Base-by-base conservation (phyloP, 2,329 filamentous ascomycete species). In the Colletotrichum sp. region DNA sequence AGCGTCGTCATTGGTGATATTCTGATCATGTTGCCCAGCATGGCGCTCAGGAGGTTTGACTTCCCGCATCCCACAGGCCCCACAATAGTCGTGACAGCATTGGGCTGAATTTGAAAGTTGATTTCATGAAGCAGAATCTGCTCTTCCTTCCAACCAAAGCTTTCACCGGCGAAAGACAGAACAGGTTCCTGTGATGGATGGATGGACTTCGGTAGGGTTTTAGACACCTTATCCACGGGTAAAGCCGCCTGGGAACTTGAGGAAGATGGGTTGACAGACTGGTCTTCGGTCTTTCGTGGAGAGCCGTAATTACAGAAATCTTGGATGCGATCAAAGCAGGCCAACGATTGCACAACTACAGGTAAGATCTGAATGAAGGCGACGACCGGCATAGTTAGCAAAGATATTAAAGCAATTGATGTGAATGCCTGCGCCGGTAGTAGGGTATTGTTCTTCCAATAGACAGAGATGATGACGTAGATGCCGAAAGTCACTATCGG, bases 401-500 rank as follows among this genome's bases (percentile, higher is more conserved):
- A 73, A 5, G 44, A 67, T 10, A 82, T 78, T 8, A 79, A 69
- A 6, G 80, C 71, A 8, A 81, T 59, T 2, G 79, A 78, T 0
- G 78, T 78, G 55, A 81, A 81, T 3, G 78, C 77, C 15, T 79
- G 79, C 2, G 78, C 77, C 4, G 77, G 74, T 12, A 81, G 60
- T 8, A 82, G 72, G 1, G 80, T 78, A 6, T 76, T 76, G 21
- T 79, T 73, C 26, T 78, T 78, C 80, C 79, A 80, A 55, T 55
- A 79, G 18, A 80, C 71, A 1, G 80, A 72, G 26, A 82, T 81
- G 26, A 82, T 67, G 2, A 77, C 78, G 32, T 82, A 82, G 2
- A 82, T 28, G 0, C 75, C 78, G 44, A 83, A 83, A 2, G 81
- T 81, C 5, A 77, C 76, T 2, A 81, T 66, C 9, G 81, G 81